Base-by-base conservation (phyloP, 2,329 filamentous ascomycete genomes). In the Bipolaris zeicola region DNA sequence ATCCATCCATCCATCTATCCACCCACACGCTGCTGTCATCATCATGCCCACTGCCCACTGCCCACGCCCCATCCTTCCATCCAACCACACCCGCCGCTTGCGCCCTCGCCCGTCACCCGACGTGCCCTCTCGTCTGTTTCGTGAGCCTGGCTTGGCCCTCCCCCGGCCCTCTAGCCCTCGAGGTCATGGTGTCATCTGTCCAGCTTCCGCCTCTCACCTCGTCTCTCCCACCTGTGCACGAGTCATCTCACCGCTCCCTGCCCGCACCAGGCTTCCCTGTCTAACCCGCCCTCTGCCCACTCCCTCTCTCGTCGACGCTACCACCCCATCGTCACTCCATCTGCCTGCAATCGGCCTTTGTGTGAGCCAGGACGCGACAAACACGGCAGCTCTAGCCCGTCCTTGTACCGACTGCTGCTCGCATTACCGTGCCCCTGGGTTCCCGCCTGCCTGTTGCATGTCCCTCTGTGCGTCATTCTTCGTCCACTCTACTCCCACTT, bases 181-280 rank as follows among this genome's bases (percentile, higher is more conserved):
- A 57, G 38, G 68, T 71, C 62, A 60, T 65, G 51, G 48, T 73
- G 71, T 75, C 70, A 73, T 75, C 62, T 65, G 69, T 71, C 68
- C 69, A 71, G 61, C 65, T 67, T 65, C 57, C 60, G 58, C 46
- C 62, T 61, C 16, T 55, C 58, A 60, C 59, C 58, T 49, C 57
- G 60, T 8, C 16, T n/a, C 36, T 38, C 24, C 24, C 14, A 28
- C 10, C 26, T 58, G 64, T 54, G 57, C 70, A 63, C 72, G 72
- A 75, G 72, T 75, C 72, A 73, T 69, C 59, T 74, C 71, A 74
- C 71, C 72, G 72, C 72, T 65, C 55, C 53, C 50, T 62, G 56
- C 47, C 47, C 62, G 48, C 57, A 61, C 42, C 62, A 45, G 55
- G 41, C 58, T 63, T 65, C 66, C 69, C 62, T 68, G 63, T 65